Evolutionary conservation across 352 stramenopile genomes (phyloP), one percentile per base, ranked within the genome.

Genomic region (Phytopythium kandeliae): DNA sequence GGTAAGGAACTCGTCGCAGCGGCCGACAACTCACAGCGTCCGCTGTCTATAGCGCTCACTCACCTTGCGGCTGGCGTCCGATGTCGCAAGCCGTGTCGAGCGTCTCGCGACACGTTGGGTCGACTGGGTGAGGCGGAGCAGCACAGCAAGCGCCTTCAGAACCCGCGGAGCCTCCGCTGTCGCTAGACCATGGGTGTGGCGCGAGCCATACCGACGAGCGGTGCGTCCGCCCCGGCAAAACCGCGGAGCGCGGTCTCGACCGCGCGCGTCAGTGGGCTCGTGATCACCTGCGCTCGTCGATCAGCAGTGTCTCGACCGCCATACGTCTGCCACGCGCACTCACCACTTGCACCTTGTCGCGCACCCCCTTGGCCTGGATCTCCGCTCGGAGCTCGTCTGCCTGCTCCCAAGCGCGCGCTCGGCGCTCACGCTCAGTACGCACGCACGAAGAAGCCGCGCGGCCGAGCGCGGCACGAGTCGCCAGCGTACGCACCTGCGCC

Each of bases 41-140:
- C 28, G 7, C 25, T 30, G 31, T 28, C 3, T 9, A 12, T 0
- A 43, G 28, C 10, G 28, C 41, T 8, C 22, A 85, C 41, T 8
- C 22, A 85, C 75, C 70, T 50, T 66, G 37, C 1, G 75, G 78
- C 36, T 78, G 62, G 10, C 76, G 74, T 11, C 84, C 84, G 40
- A 95, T 84, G 28, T 95, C 84, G 45, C 84, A 92, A 4, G 84
- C 78, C 3, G 84, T 95, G 55, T 92, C 79, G 12, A 95, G 71
- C 77, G 88, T 87, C 55, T 95, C 84, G 15, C 84, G 79, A 43
- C 83, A 94, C 16, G 48, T 67, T 48, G 72, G 63, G 13, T 92
- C 77, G 42, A 92, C 81, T 94, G 44, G 31, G 58, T 7, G 25
- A 11, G 43, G 16, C 31, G 37, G 8, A 24, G 37, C 37, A 44